Evolutionary conservation across 805 yeast species (phyloP).

Genomic region (Suhomyces tanzawaensis): DNA sequence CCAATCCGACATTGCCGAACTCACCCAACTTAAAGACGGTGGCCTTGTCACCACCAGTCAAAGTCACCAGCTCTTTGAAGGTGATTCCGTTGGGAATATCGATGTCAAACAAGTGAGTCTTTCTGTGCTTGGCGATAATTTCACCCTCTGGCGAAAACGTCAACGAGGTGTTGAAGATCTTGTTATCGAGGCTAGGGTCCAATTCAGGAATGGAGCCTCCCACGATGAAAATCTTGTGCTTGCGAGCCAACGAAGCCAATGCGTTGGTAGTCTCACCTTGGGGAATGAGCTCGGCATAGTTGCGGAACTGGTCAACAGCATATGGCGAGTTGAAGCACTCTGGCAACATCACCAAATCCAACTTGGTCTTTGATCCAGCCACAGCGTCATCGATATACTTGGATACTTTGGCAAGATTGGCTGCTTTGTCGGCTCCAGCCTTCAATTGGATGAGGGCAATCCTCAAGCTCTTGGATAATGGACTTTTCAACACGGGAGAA

Average conservation of each 20-base stretch:
- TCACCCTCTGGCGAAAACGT: constrained; percentile 71
- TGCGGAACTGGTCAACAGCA: constrained; percentile 78
- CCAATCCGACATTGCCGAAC: constrained; percentile 73
- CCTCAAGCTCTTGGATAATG: constrained; percentile 57
- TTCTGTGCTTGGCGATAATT: constrained; percentile 83
- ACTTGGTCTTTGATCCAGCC: constrained; percentile 27
- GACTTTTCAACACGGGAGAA: constrained; percentile 27
- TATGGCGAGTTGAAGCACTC: constrained; percentile 98
- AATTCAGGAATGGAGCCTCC: constrained; percentile 95
- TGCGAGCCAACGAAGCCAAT: constrained; percentile 63
- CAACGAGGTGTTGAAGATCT: constrained; percentile 30
- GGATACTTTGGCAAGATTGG: constrained; percentile 69
- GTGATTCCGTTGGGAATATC: constrained; percentile 89
- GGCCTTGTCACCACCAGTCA: constrained; percentile 78
- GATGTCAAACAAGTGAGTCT: constrained; percentile 88
- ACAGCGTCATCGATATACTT: constrained; percentile 63
- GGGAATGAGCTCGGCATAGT: constrained; percentile 87
- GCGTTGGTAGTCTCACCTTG: constrained; percentile 64
- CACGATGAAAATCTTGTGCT: constrained; percentile 59
- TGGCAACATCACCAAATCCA: constrained; percentile 81
- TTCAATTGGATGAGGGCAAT: constrained; percentile 83
- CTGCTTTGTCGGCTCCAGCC: constrained; percentile 77
- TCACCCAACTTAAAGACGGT: constrained; percentile 70
- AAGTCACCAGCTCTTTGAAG: constrained; percentile 74
- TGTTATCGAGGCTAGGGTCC: constrained; percentile 48